A percentile compares a stretch with the other conserved stretches of the same genome.
These are phyloP conservation scores for Diversispora epigaea DNA, from an alignment of 192 early-diverging fungal genomes.

Conservation along the genomic window DNA sequence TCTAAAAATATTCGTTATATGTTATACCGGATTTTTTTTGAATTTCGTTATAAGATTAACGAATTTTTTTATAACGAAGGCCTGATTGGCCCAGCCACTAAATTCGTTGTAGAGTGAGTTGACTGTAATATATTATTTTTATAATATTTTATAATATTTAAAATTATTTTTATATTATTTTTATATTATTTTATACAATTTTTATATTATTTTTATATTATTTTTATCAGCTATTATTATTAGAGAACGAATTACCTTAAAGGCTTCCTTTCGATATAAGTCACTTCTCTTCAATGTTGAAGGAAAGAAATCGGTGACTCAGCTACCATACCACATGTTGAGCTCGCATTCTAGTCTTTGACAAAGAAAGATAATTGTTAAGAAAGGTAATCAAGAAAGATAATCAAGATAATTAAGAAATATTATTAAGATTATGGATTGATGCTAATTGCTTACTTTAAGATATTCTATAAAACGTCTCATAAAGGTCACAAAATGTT, in stretches of 20 bases:
- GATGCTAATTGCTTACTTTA: constrained; percentile 55
- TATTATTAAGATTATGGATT: neutral
- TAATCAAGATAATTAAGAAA: neutral
- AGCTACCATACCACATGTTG: constrained; percentile 98
- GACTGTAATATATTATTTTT: too few relatives aligned
- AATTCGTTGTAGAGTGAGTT: too few relatives aligned
- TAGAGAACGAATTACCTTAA: constrained; percentile 49
- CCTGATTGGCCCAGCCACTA: too few relatives aligned
- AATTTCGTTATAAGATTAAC: too few relatives aligned
- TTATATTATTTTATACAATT: neutral
- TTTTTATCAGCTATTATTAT: neutral
- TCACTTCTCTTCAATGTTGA: constrained; percentile 91
- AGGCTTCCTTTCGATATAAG: constrained; percentile 92
- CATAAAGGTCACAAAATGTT: constrained; percentile 98
- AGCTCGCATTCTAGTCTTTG: constrained; percentile 86
- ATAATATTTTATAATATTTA: too few relatives aligned
- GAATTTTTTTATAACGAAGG: too few relatives aligned
- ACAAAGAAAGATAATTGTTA: neutral
- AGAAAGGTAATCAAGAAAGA: neutral
- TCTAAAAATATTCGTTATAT: too few relatives aligned
- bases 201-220: constrained; percentile 25
- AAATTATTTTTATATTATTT: too few relatives aligned
- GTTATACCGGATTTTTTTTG: too few relatives aligned
- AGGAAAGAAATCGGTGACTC: constrained; percentile 94
- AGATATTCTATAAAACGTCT: constrained; percentile 97